A percentile compares a stretch with the other conserved stretches of the same genome.
phyloP scores from a whole-genome alignment of 1,284 basidiomycete species.

The Rugosomyces carneus region DNA sequence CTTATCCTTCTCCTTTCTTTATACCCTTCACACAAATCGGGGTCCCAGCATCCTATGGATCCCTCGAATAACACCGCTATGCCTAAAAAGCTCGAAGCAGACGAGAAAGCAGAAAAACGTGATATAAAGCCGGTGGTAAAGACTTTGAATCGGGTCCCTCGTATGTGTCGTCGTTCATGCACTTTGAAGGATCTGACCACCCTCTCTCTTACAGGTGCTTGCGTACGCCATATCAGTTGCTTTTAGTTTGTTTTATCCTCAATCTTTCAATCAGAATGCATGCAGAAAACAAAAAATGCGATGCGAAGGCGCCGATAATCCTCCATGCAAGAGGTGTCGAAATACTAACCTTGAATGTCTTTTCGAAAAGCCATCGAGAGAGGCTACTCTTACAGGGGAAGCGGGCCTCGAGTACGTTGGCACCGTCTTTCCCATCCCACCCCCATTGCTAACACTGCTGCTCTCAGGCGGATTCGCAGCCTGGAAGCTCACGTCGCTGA shows the following conservation, averaged over 20 bases:
- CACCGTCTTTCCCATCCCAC: constrained; percentile 9
- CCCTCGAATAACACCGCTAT: constrained; percentile 22
- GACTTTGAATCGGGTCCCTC: constrained; percentile 76
- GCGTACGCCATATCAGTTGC: constrained; percentile 42
- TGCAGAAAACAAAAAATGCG: constrained; percentile 86
- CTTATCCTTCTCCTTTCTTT: constrained; percentile 1
- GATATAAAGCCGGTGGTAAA: constrained; percentile 65
- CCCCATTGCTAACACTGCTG: constrained; percentile 12
- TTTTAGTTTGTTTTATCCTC: background rate
- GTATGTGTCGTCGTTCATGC: constrained; percentile 39
- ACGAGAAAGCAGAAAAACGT: constrained; percentile 44
- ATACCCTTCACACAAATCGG: background rate
- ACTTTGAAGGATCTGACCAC: constrained; percentile 11
- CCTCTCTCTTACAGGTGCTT: constrained; percentile 50
- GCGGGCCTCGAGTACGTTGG: constrained; percentile 76
- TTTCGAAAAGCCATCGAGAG: constrained; percentile 84
- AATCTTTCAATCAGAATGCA: constrained; percentile 50
- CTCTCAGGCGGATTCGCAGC: constrained; percentile 72
- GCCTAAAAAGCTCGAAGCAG: constrained; percentile 37
- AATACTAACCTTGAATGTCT: constrained; percentile 82
- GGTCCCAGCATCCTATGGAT: constrained; percentile 16
- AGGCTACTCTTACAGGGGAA: constrained; percentile 78
- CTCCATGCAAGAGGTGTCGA: constrained; percentile 84
- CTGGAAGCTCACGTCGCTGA: constrained; percentile 80
- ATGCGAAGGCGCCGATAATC: constrained; percentile 86